Evolutionary conservation across 1,284 basidiomycete species (phyloP).

Genomic region (Agroathelia rolfsii): DNA sequence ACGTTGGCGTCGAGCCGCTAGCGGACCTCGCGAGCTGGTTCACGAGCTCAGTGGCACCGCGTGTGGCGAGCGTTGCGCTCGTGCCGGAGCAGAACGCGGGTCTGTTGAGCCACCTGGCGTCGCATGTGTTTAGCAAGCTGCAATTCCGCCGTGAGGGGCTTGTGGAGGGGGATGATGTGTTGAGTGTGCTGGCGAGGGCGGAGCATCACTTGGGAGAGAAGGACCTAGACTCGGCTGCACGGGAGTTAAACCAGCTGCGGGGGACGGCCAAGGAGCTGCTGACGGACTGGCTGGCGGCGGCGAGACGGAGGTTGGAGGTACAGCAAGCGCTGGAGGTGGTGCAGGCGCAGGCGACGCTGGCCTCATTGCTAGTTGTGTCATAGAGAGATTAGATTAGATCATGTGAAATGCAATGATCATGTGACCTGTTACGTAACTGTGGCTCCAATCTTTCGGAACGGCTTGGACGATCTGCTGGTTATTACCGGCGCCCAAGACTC

Average conservation of each 20-base stretch:
- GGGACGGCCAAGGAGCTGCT: constrained; percentile 81
- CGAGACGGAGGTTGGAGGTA: constrained; percentile 82
- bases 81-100: constrained; percentile 87
- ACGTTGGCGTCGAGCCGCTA: constrained; percentile 85
- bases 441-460: too few species aligned
- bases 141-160: constrained; percentile 72
- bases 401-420: too few species aligned
- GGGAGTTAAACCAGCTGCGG: constrained; percentile 86
- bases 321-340: constrained; percentile 89
- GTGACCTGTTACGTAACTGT: too few species aligned
- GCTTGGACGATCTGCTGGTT: too few species aligned
- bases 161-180: constrained; percentile 74
- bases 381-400: constrained; percentile 8
- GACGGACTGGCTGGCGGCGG: constrained; percentile 88
- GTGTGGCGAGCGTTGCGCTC: constrained; percentile 80
- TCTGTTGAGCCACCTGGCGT: constrained; percentile 81
- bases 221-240: constrained; percentile 83
- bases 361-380: constrained; percentile 35
- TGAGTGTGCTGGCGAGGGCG: constrained; percentile 83
- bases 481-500: too few species aligned
- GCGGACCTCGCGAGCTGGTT: constrained; percentile 89
- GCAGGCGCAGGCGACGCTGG: constrained; percentile 68
- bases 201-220: constrained; percentile 87
- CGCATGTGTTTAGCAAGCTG: constrained; percentile 66
- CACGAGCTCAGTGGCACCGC: constrained; percentile 73